Evolutionary conservation across 768 basidiomycete species (phyloP), one percentile per base, ranked within the genome.

Genomic region (Chalciporus pseudorubinellus): DNA sequence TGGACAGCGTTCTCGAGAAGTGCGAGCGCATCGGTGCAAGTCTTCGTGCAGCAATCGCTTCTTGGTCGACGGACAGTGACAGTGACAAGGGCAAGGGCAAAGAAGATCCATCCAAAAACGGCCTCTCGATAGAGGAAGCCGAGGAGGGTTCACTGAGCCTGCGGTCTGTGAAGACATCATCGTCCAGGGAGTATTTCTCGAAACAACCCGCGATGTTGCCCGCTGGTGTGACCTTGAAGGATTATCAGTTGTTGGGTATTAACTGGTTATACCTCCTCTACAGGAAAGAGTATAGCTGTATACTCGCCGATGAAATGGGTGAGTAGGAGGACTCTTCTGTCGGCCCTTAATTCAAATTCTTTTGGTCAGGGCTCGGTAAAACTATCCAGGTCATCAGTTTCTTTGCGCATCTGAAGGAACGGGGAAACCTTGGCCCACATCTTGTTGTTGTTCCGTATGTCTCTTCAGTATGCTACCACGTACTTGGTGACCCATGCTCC

Each of bases 251-350:
- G 52, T 77, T 98, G 51, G 97, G 97, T n/a, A 79, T 99, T 48
- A 99, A 98, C 67, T 99, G 97, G 97, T 74, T 99, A 57, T 84
- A 92, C 70, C 71, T 98, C 19, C 74, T 98, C 46, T 94, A 93
- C 69, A 78, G 76, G 51, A 84, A 81, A 61, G 79, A 80, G 52
- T 78, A 89, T 45, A 95, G 92, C 57, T 98, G 95, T 69, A 98
- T 99, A 64, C 79, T 99, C 39, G 97, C 97, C 2, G 97, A 99
- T 69, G 97, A 99, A 70, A 99, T 99, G 97, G 95, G 95, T 91
- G 70, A 60, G 82, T 77, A 28, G 38, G 21, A 45, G 12, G 12
- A 5, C 2, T 33, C 6, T 28, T 31, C 12, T 44, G 6, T 49
- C 16, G 29, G 39, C 29, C 52, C 18, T 47, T 48, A 22, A 42